phyloP scores from a whole-genome alignment of 768 basidiomycete species.

The Tulasnella sp. region DNA sequence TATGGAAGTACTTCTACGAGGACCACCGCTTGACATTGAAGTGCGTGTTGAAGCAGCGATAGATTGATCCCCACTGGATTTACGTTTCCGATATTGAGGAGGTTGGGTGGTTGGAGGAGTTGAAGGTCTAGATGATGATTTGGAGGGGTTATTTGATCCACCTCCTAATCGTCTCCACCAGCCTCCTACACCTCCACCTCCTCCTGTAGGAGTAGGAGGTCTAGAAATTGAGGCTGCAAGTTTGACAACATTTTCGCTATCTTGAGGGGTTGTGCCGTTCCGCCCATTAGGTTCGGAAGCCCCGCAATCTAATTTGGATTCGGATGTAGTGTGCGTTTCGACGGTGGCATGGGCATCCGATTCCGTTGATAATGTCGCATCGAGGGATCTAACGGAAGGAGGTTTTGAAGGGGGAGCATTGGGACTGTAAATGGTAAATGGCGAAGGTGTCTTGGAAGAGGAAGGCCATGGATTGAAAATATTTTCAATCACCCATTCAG shows the following conservation, averaged over 20 bases:
- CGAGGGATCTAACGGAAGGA: background rate
- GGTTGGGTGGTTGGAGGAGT: too few species aligned
- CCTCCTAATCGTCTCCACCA: background rate
- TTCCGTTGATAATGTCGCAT: too few species aligned
- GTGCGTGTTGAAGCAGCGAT: too few species aligned
- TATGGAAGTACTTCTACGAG: too few species aligned
- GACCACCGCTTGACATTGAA: too few species aligned
- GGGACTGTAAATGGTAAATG: slow-evolving; percentile 31
- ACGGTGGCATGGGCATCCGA: too few species aligned
- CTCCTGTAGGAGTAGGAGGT: background rate
- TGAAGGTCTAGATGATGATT: too few species aligned
- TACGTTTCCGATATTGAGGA: too few species aligned
- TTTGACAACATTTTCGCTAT: background rate
- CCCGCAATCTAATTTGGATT: background rate
- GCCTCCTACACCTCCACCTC: background rate
- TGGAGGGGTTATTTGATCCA: background rate
- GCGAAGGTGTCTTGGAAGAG: slow-evolving; percentile 21
- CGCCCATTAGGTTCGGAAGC: background rate
- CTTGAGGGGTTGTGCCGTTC: background rate
- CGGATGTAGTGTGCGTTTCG: background rate
- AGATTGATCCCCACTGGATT: too few species aligned
- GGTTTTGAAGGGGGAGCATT: background rate
- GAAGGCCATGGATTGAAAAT: slow-evolving; percentile 60
- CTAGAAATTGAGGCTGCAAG: too few species aligned
- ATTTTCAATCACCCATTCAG: slow-evolving; percentile 63